Evolutionary conservation across 2,329 filamentous ascomycete species (phyloP), one percentile per base, ranked within the genome.

Genomic region (Myriangium duriaei): DNA sequence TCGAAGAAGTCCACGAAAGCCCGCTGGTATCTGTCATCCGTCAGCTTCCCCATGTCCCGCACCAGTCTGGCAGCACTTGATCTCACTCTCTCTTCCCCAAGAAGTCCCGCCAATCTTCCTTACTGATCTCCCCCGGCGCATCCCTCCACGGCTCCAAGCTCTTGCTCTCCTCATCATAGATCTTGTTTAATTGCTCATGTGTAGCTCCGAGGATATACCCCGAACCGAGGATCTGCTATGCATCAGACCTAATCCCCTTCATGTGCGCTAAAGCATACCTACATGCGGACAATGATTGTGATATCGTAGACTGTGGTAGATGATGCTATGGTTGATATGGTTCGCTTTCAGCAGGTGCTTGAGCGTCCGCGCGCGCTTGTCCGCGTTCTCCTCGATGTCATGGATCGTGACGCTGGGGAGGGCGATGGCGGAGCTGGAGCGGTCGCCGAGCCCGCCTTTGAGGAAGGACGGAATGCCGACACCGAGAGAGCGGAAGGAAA

Each of bases 1-100:
- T 98, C 91, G 54, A 93, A 96, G 56, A 91, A 96, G 56, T 98
- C 87, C 40, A 98, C 68, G 53, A 79, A 98, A 1, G 86, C 88
- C 42, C 88, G 74, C 59, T 98, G 85, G 53, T 92, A 95, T 45
- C 67, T 74, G 50, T 19, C 37, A n/a, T 19, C 15, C 37, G 38
- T 36, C 41, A 33, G 28, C 15, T 30, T 35, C 38, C 39, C 28
- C 28, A 7, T 21, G 18, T 4, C 19, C 11, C 21, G 21, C 21
- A 26, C 21, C 21, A 26, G 21, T 7, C 21, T 26, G 21, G n/a
- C 26, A 14, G 29, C 12, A 12, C 4, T 7, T 4, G 19, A 32
- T 54, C 66, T 38, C 61, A 77, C 69, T 74, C 65, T 56, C 71
- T 71, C 55, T 85, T 75, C 14, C 88, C 87, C 19, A 95, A 58